Percentiles rank a stretch among this genome's conserved stretches.
These are phyloP conservation scores for Saccharomycopsis sp. DNA, from an alignment of 805 yeast genomes.

Conservation along the genomic window DNA sequence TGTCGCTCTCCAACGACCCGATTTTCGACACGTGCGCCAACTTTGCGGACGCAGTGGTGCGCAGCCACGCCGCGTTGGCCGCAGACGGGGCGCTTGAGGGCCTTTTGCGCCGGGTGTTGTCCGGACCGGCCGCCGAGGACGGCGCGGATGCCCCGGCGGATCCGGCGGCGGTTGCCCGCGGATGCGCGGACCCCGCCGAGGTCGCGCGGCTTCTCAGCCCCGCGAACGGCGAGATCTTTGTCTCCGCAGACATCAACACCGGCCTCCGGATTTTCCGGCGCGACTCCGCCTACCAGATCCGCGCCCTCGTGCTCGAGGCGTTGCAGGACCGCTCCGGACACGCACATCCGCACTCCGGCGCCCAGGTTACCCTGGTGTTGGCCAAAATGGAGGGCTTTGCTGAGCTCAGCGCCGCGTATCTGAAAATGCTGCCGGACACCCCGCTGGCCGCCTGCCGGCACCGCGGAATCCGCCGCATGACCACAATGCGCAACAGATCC, in stretches of 20 bases:
- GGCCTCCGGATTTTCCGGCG: conserved; percentile 71
- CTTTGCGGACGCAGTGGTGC: conserved; percentile 11
- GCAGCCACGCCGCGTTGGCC: conserved; percentile 20
- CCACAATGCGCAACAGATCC: not conserved
- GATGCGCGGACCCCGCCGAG: not conserved
- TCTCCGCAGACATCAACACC: conserved; percentile 73
- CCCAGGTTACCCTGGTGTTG: not conserved
- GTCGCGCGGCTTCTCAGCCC: conserved; percentile 14
- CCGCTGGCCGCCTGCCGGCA: not conserved
- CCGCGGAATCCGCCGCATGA: not conserved
- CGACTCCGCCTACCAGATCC: conserved; percentile 53
- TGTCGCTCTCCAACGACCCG: conserved; percentile 72
- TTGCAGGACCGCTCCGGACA: not conserved
- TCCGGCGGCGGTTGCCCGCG: conserved; percentile 23
- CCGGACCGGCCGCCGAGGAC: too few species aligned
- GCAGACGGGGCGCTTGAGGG: conserved; percentile 4
- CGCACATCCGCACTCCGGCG: not conserved
- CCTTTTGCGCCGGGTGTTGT: conserved; percentile 6
- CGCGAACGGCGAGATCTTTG: conserved; percentile 41
- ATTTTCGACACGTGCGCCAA: conserved; percentile 51
- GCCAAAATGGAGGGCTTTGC: not conserved
- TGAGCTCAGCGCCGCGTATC: not conserved
- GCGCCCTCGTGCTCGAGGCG: conserved; percentile 31
- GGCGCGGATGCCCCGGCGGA: not conserved
- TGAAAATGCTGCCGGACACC: not conserved